phyloP scores from a whole-genome alignment of 768 basidiomycete genomes.

The Termitomyces eurrhizus region DNA sequence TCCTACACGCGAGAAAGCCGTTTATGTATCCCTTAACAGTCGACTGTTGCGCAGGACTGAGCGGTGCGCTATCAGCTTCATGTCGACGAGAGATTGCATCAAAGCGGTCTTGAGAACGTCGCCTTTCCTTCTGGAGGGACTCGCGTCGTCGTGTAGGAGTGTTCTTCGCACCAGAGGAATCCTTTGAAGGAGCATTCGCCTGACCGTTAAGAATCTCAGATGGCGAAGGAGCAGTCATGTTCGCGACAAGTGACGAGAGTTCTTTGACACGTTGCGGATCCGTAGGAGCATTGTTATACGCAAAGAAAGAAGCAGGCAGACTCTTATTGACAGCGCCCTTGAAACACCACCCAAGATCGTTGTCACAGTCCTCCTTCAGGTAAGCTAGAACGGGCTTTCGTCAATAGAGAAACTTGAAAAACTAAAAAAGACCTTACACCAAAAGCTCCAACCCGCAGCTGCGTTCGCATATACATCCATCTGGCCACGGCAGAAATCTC shows the following conservation, averaged over 20 bases:
- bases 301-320: constrained; percentile 56
- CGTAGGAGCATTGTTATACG: constrained; percentile 29
- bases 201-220: constrained; percentile 11
- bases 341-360: constrained; percentile 70
- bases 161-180: background rate
- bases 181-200: background rate
- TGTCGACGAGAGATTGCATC: constrained; percentile 20
- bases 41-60: constrained; percentile 19
- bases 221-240: constrained; percentile 11
- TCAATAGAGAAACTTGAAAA: background rate
- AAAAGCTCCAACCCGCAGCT: constrained; percentile 66
- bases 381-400: constrained; percentile 37
- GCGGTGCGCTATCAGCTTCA: constrained; percentile 9
- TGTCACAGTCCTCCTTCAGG: constrained; percentile 54
- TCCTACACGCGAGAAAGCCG: constrained; percentile 51
- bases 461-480: constrained; percentile 51
- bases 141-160: background rate
- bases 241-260: constrained; percentile 4
- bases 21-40: constrained; percentile 50
- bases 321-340: constrained; percentile 50
- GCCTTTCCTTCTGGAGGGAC: background rate
- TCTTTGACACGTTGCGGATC: constrained; percentile 9
- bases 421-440: constrained; percentile 42
- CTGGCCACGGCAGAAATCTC: constrained; percentile 54
- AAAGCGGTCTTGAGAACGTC: constrained; percentile 21